Conservation (phyloP, 164 flowering plant species). For the Vitis rupestris region DNA sequence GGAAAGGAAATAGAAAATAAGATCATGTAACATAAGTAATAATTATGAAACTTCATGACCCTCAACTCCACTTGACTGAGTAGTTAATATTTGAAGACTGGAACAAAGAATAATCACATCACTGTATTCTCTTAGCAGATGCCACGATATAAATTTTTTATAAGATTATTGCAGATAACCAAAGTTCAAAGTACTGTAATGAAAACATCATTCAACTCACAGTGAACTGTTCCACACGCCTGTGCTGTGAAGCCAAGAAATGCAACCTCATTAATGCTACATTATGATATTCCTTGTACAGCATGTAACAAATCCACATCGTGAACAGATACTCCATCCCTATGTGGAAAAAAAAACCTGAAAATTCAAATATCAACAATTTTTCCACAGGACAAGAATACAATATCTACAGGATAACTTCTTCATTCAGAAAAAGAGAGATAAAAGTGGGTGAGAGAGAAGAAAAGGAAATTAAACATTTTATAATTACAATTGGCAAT, state of each 20-base stretch:
- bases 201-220: slow-evolving; percentile 38
- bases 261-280: slow-evolving; percentile 81
- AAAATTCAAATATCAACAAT: slow-evolving; percentile 6
- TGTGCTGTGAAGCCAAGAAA: slow-evolving; percentile 71
- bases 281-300: slow-evolving; percentile 75
- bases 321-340: slow-evolving; percentile 78
- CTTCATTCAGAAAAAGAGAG: neutral
- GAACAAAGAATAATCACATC: too few species aligned
- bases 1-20: too few species aligned
- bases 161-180: neutral
- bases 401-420: neutral
- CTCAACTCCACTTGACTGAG: too few species aligned
- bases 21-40: too few species aligned
- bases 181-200: neutral
- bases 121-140: too few species aligned
- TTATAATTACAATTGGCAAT: too few species aligned
- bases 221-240: slow-evolving; percentile 88
- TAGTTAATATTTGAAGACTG: too few species aligned
- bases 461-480: too few species aligned
- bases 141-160: neutral
- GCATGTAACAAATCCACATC: slow-evolving; percentile 80
- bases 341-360: slow-evolving; percentile 85
- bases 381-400: neutral
- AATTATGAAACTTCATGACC: too few species aligned
- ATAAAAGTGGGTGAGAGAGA: neutral